phyloP scores from a whole-genome alignment of 768 basidiomycete genomes.

The Cyclocybe aegerita region DNA sequence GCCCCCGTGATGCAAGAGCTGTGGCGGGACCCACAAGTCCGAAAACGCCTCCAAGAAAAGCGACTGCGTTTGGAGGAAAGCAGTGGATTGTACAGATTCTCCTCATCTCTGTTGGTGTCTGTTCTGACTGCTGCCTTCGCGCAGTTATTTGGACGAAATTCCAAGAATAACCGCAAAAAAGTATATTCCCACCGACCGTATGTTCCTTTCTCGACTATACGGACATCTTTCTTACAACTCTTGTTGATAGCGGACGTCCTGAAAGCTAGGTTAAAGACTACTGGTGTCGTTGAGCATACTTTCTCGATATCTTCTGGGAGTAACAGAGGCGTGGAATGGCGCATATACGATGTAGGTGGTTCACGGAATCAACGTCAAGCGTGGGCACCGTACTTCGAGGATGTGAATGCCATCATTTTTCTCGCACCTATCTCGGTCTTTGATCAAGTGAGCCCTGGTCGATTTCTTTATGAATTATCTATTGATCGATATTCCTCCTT shows the following conservation, averaged over 20 bases:
- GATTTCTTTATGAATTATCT: conserved; percentile 1
- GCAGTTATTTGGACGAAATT: conserved; percentile 80
- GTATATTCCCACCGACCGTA: conserved; percentile 79
- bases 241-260: conserved; percentile 63
- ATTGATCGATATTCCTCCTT: conserved; percentile 5
- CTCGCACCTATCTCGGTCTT: conserved; percentile 87
- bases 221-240: neutral
- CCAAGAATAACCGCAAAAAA: conserved; percentile 76
- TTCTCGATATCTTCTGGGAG: conserved; percentile 64
- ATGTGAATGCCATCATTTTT: conserved; percentile 87
- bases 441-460: conserved; percentile 52
- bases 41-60: conserved; percentile 61
- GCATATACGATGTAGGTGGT: conserved; percentile 85
- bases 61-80: conserved; percentile 75
- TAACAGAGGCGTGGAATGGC: conserved; percentile 67
- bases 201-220: conserved; percentile 21
- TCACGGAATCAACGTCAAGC: conserved; percentile 79
- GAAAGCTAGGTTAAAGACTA: conserved; percentile 79
- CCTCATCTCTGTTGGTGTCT: conserved; percentile 4
- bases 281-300: conserved; percentile 77
- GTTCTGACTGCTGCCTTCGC: conserved; percentile 6
- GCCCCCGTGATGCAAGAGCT: conserved; percentile 68
- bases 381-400: conserved; percentile 89
- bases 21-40: conserved; percentile 74
- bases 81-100: conserved; percentile 72